Evolutionary conservation across 1,284 basidiomycete species (phyloP).

Genomic region (Gymnopus androsaceus): DNA sequence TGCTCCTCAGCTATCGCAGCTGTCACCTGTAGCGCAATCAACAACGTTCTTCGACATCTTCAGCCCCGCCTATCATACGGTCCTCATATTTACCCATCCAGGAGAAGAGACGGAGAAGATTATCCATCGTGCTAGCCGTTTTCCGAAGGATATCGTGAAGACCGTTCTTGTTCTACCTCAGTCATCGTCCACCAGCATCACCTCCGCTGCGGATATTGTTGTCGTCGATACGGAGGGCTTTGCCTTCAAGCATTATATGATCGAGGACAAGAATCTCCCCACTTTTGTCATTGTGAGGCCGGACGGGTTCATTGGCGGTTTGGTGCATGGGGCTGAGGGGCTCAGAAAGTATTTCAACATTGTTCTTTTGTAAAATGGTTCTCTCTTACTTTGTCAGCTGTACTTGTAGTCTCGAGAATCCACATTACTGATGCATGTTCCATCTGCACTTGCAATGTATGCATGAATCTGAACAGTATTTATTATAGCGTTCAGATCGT

Average conservation of each 20-base stretch:
- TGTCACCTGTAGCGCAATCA: neutral
- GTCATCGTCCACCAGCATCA: neutral
- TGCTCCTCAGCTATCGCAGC: slow-evolving; percentile 26
- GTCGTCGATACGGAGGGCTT: slow-evolving; percentile 23
- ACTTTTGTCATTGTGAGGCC: slow-evolving; percentile 34
- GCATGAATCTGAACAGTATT: no score
- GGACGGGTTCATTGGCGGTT: no score
- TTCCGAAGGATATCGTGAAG: neutral
- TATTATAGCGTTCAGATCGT: no score
- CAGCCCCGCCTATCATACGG: slow-evolving; percentile 26
- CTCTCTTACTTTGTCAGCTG: no score
- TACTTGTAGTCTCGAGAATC: no score
- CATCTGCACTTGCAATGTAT: no score
- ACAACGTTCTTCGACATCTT: slow-evolving; percentile 29
- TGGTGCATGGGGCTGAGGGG: no score
- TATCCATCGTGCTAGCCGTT: neutral
- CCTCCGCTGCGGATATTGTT: neutral
- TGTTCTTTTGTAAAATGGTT: no score
- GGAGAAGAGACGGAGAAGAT: neutral
- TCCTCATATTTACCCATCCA: slow-evolving; percentile 23
- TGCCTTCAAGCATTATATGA: slow-evolving; percentile 24
- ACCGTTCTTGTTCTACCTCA: slow-evolving; percentile 12
- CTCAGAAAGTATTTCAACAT: no score
- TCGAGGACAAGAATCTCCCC: slow-evolving; percentile 9
- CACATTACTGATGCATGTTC: no score